Evolutionary conservation across 2,329 filamentous ascomycete genomes (phyloP).

Genomic region (Fusarium begoniae): DNA sequence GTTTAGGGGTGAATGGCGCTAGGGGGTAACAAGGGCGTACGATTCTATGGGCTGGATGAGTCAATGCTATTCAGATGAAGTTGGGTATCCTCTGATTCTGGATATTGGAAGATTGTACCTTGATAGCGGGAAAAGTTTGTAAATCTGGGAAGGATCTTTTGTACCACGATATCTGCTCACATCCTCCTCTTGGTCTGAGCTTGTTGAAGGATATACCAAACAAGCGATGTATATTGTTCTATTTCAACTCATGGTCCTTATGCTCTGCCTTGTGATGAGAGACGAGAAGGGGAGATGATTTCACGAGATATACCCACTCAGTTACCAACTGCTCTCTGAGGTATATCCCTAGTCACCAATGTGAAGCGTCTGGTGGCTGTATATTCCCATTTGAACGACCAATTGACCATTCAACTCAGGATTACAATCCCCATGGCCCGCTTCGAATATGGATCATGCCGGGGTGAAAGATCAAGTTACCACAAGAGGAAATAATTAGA

Average conservation of each 20-base stretch:
- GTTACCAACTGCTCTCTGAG: neutral
- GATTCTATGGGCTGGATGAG: neutral
- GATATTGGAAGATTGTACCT: neutral
- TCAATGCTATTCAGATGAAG: neutral
- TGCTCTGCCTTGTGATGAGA: neutral
- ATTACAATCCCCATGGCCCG: neutral
- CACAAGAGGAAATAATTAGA: slow-evolving; percentile 31
- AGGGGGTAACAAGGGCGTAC: slow-evolving; percentile 1
- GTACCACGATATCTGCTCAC: slow-evolving; percentile 27
- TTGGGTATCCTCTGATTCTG: neutral
- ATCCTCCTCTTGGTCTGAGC: slow-evolving; percentile 24
- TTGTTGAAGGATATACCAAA: slow-evolving; percentile 15
- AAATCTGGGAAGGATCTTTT: slow-evolving; percentile 14
- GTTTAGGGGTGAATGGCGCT: neutral
- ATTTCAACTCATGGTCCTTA: neutral
- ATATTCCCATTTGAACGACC: neutral
- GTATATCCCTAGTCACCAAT: neutral
- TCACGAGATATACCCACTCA: neutral
- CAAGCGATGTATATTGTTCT: slow-evolving; percentile 12
- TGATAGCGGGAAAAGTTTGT: slow-evolving; percentile 17
- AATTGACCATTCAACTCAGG: neutral
- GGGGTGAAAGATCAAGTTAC: slow-evolving; percentile 2
- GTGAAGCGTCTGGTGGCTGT: neutral
- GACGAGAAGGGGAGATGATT: neutral
- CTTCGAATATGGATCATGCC: neutral